A percentile compares a stretch with the other conserved stretches of the same genome.
These are phyloP conservation scores for Luffa aegyptiaca DNA, from an alignment of 306 rosid genomes.

Conservation along the genomic window DNA sequence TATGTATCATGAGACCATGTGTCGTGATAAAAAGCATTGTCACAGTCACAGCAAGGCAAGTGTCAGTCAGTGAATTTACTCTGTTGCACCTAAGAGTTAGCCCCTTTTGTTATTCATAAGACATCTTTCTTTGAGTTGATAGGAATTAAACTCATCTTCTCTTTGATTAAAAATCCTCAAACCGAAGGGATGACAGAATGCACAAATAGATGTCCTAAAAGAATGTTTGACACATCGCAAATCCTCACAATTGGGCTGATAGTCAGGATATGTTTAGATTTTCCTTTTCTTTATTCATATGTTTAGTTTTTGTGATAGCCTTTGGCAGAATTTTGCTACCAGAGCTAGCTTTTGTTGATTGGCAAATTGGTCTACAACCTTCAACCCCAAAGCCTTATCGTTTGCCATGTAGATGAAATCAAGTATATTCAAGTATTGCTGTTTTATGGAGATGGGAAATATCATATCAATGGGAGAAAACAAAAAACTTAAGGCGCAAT, in stretches of 20 bases:
- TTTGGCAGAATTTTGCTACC: background rate
- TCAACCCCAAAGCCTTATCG: background rate
- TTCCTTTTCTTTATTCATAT: background rate
- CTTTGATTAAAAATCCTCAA: background rate
- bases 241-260: background rate
- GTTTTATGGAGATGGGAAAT: background rate
- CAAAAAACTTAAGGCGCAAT: background rate
- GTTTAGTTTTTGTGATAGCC: background rate
- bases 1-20: background rate
- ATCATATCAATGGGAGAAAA: background rate
- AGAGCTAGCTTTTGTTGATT: background rate
- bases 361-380: background rate
- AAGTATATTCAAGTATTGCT: background rate
- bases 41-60: background rate
- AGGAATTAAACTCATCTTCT: background rate
- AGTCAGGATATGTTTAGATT: background rate
- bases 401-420: background rate
- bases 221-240: background rate
- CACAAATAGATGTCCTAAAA: background rate
- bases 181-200: background rate
- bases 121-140: background rate
- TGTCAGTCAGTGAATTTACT: background rate
- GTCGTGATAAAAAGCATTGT: background rate
- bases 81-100: background rate
- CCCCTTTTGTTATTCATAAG: background rate